Conservation (phyloP, 352 stramenopile species). For the Lagenidium giganteum region DNA sequence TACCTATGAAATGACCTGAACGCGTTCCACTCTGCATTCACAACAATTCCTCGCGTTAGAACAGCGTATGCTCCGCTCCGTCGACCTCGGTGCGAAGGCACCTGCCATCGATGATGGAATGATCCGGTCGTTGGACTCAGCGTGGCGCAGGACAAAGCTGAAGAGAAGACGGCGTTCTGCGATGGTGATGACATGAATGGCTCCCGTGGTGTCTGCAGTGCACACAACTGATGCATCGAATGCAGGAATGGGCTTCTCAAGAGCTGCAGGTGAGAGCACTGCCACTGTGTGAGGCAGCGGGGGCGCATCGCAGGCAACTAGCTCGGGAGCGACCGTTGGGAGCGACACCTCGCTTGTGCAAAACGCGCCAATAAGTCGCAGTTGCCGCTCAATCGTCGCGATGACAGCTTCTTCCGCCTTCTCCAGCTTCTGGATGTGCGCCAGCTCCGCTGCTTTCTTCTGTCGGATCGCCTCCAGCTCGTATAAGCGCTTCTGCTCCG, state of each 20-base stretch:
- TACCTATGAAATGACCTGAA: too few species aligned
- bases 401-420: constrained; percentile 24
- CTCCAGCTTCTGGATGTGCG: constrained; percentile 39
- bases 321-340: too few species aligned
- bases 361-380: constrained; percentile 47
- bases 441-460: constrained; percentile 23
- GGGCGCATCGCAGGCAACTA: too few species aligned
- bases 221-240: constrained; percentile 30
- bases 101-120: too few species aligned
- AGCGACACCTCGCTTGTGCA: constrained; percentile 41
- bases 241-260: constrained; percentile 8
- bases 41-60: constrained; percentile 1
- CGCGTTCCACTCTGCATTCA: too few species aligned
- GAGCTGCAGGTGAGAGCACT: constrained; percentile 4
- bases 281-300: constrained; percentile 14
- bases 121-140: too few species aligned
- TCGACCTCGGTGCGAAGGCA: too few species aligned
- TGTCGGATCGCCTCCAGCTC: constrained; percentile 22
- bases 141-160: not conserved
- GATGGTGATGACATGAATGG: constrained; percentile 27
- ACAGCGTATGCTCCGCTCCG: too few species aligned
- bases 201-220: constrained; percentile 20
- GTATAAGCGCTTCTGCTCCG: constrained; percentile 23
- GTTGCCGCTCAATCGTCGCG: constrained; percentile 31
- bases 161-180: constrained; percentile 19